These are phyloP conservation scores for Ascochyta lentis DNA, from an alignment of 2,329 filamentous ascomycete species.

Conservation along the genomic window DNA sequence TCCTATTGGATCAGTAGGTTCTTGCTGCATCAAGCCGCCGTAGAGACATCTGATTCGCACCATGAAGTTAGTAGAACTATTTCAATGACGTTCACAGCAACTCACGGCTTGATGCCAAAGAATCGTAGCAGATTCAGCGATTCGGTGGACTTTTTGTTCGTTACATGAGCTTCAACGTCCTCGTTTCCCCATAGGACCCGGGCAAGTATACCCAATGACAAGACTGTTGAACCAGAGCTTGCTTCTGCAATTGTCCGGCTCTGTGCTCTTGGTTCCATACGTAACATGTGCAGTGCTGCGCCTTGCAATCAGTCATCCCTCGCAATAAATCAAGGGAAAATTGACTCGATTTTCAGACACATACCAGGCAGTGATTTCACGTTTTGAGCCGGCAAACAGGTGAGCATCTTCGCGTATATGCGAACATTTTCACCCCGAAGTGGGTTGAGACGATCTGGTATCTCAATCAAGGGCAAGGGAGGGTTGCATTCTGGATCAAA, in stretches of 20 bases:
- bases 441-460: slow-evolving; percentile 65
- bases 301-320: neutral
- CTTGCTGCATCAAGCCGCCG: too few relatives aligned
- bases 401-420: slow-evolving; percentile 72
- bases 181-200: too few relatives aligned
- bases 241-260: slow-evolving; percentile 26
- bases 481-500: slow-evolving; percentile 65
- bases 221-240: slow-evolving; percentile 31
- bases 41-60: too few relatives aligned
- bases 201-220: slow-evolving; percentile 15
- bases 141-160: slow-evolving; percentile 27
- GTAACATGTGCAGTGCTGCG: slow-evolving; percentile 29
- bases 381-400: slow-evolving; percentile 68
- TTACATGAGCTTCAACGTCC: too few relatives aligned
- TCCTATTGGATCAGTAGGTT: too few relatives aligned
- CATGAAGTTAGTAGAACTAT: too few relatives aligned
- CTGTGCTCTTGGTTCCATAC: too few relatives aligned
- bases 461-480: slow-evolving; percentile 67
- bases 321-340: too few relatives aligned
- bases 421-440: slow-evolving; percentile 64
- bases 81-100: too few relatives aligned
- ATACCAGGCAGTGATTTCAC: slow-evolving; percentile 67
- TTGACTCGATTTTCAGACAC: too few relatives aligned
- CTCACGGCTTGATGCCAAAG: neutral
- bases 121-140: slow-evolving; percentile 31